Conservation (phyloP, 2,329 filamentous ascomycete genomes). For the Monosporascus ibericus region DNA sequence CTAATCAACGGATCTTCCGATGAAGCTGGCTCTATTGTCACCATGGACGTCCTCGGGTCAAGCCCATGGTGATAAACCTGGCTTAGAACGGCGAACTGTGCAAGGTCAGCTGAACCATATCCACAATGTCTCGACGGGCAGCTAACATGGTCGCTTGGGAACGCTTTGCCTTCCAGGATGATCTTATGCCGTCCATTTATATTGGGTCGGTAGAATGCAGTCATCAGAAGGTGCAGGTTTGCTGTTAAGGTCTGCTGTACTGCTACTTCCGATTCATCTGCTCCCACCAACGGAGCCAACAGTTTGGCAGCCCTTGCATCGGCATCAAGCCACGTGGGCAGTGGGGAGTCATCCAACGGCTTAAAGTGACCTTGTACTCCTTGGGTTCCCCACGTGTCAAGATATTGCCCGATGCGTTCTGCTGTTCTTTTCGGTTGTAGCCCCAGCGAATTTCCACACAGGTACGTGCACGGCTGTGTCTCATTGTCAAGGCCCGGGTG, state of each 20-base stretch:
- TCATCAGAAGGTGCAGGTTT: slow-evolving; percentile 72
- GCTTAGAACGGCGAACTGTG: slow-evolving; percentile 68
- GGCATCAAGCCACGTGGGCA: slow-evolving; percentile 61
- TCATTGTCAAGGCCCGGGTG: slow-evolving; percentile 18
- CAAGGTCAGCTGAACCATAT: slow-evolving; percentile 15
- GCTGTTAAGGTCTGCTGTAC: slow-evolving; percentile 76
- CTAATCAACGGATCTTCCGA: slow-evolving; percentile 47
- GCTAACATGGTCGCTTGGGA: slow-evolving; percentile 72
- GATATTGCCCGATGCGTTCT: slow-evolving; percentile 60
- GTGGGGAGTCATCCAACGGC: slow-evolving; percentile 54
- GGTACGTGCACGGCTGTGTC: slow-evolving; percentile 49
- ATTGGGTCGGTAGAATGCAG: slow-evolving; percentile 70
- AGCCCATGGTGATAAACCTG: slow-evolving; percentile 66
- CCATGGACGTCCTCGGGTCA: slow-evolving; percentile 57
- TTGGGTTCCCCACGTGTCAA: slow-evolving; percentile 70
- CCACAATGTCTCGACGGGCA: not conserved
- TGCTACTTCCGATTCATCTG: slow-evolving; percentile 61
- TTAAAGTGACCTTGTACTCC: slow-evolving; percentile 75
- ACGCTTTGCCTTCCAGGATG: slow-evolving; percentile 73
- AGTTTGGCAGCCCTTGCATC: slow-evolving; percentile 60
- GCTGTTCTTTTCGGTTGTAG: slow-evolving; percentile 63
- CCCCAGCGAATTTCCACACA: slow-evolving; percentile 76
- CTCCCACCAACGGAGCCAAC: slow-evolving; percentile 68
- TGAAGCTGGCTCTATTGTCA: slow-evolving; percentile 56
- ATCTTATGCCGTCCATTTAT: slow-evolving; percentile 58